Percentiles rank a stretch among this genome's conserved stretches.
Evolutionary conservation across 2,329 filamentous ascomycete genomes (phyloP).

Genomic region (Orbilia blumenaviensis): DNA sequence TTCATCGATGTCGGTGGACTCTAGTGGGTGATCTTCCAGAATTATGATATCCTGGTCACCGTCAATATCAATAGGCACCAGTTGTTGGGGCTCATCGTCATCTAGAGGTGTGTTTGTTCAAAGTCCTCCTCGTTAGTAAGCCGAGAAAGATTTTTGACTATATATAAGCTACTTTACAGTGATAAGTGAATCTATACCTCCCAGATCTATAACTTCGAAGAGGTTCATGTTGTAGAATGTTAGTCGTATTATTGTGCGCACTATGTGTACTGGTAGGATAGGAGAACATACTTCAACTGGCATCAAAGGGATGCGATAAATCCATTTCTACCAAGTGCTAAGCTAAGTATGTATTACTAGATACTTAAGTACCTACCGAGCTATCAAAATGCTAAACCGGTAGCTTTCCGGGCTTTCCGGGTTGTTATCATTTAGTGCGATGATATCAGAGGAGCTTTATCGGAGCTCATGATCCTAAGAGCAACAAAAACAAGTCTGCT

Average conservation of each 20-base stretch:
- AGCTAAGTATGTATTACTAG: too few species aligned
- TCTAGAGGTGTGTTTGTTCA: not conserved
- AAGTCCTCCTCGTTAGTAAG: not conserved
- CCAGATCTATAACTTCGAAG: slow-evolving; percentile 44
- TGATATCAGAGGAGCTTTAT: not conserved
- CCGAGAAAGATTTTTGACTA: too few species aligned
- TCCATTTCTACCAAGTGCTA: too few species aligned
- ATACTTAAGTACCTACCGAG: too few species aligned
- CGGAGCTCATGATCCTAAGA: not conserved
- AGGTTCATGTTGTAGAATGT: slow-evolving; percentile 17
- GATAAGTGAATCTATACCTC: not conserved
- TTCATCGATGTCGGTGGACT: not conserved
- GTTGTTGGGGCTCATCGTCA: slow-evolving; percentile 2
- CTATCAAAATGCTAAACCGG: too few species aligned
- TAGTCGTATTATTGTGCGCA: not conserved
- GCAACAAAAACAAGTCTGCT: not conserved
- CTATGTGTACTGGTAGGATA: not conserved
- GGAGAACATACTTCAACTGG: not conserved
- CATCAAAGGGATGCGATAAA: too few species aligned
- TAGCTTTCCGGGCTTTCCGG: not conserved
- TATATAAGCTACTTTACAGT: not conserved
- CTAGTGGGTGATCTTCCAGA: not conserved
- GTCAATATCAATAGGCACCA: not conserved
- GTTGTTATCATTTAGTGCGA: not conserved
- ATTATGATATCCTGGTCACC: not conserved